These are phyloP conservation scores for Mycena capillaripes DNA, from an alignment of 768 basidiomycete species.

Conservation along the genomic window DNA sequence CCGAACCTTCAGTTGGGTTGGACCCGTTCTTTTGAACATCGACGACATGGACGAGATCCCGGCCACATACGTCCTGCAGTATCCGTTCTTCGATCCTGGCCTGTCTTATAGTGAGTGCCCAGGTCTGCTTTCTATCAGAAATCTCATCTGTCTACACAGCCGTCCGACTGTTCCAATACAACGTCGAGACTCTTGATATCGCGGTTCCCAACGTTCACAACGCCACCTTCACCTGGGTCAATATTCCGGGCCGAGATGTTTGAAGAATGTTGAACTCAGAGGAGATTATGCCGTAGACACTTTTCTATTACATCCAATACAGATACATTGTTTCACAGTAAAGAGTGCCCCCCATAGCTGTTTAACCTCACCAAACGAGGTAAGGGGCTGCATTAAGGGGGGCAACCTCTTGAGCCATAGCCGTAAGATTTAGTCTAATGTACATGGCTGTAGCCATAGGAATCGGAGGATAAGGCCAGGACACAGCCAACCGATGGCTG, in stretches of 20 bases:
- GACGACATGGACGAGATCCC: slow-evolving; percentile 29
- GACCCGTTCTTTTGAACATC: slow-evolving; percentile 23
- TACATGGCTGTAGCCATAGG: no score
- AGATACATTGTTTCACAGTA: no score
- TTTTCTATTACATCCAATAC: no score
- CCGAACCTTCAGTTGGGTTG: slow-evolving; percentile 13
- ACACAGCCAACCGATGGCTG: no score
- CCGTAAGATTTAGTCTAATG: no score
- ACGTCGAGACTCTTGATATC: slow-evolving; percentile 11
- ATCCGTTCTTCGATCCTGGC: slow-evolving; percentile 30
- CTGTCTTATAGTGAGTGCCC: slow-evolving; percentile 19
- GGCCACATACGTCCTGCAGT: slow-evolving; percentile 27
- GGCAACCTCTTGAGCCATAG: no score
- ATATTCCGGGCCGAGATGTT: slow-evolving; percentile 21
- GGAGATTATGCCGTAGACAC: background rate
- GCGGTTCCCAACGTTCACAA: slow-evolving; percentile 26
- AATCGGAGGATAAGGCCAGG: no score
- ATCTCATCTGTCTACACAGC: slow-evolving; percentile 3
- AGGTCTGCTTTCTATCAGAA: background rate
- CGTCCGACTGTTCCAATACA: slow-evolving; percentile 26
- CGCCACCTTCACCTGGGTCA: slow-evolving; percentile 28
- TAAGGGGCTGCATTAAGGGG: no score
- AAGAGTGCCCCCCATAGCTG: no score
- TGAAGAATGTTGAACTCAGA: background rate
- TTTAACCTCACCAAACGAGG: no score